These are phyloP conservation scores for Lepidium aucheri DNA, from an alignment of 345 rosid genomes.

Conservation along the genomic window DNA sequence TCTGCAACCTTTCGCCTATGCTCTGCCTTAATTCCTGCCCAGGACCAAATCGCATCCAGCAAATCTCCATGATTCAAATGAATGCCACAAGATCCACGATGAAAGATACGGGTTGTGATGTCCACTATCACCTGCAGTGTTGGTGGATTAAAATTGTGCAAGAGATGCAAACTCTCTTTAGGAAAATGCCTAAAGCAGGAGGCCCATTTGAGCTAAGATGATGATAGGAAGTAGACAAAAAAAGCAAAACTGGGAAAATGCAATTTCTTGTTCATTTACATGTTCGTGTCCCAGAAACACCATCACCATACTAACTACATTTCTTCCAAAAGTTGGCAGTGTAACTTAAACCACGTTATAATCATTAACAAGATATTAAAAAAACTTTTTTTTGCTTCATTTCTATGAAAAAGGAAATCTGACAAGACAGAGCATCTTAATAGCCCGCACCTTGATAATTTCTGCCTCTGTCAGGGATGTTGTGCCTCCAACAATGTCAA, in stretches of 20 bases:
- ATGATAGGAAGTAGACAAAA: background rate
- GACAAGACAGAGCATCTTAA: background rate
- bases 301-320: background rate
- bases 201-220: background rate
- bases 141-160: background rate
- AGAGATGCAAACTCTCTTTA: slow-evolving; percentile 5
- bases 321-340: background rate
- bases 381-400: background rate
- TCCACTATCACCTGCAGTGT: slow-evolving; percentile 64
- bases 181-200: background rate
- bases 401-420: background rate
- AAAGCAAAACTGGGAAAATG: background rate
- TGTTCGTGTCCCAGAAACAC: background rate
- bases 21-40: slow-evolving; percentile 86
- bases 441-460: slow-evolving; percentile 44
- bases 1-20: slow-evolving; percentile 87
- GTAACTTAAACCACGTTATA: background rate
- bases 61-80: slow-evolving; percentile 90
- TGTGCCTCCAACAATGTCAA: slow-evolving; percentile 89
- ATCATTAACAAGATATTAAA: background rate
- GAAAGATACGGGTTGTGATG: slow-evolving; percentile 50
- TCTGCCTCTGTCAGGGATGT: slow-evolving; percentile 87
- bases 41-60: slow-evolving; percentile 88
- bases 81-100: slow-evolving; percentile 61
- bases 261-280: background rate